Percentiles rank a stretch among this genome's conserved stretches.
Evolutionary conservation across 228 moss, liverwort and hornwort genomes (phyloP).

Genomic region (Sphagnum magellanicum): DNA sequence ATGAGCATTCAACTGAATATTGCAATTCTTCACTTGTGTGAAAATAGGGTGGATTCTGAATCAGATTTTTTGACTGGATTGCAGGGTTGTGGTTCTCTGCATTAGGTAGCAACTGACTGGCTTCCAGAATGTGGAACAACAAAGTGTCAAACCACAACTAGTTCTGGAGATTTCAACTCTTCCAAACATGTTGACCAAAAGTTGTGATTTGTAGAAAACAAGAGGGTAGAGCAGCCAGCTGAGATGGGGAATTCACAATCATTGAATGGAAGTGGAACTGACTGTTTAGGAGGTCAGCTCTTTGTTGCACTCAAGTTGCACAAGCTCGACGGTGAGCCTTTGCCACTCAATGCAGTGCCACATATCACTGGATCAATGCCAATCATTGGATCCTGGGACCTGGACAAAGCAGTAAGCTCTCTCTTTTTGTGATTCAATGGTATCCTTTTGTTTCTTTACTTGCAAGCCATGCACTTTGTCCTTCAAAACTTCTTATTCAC

Average conservation of each 20-base stretch:
- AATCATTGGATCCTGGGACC: slow-evolving; percentile 73
- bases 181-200: too few relatives aligned
- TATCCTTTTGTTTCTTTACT: background rate
- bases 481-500: background rate
- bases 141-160: too few relatives aligned
- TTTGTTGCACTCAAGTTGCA: slow-evolving; percentile 75
- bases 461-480: slow-evolving; percentile 1
- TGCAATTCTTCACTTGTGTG: too few relatives aligned
- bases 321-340: slow-evolving; percentile 54
- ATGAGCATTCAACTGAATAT: too few relatives aligned
- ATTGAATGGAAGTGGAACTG: slow-evolving; percentile 26
- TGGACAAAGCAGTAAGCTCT: slow-evolving; percentile 61
- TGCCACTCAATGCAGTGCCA: slow-evolving; percentile 61
- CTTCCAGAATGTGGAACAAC: too few relatives aligned
- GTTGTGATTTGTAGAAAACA: too few relatives aligned
- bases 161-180: too few relatives aligned
- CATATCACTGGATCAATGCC: slow-evolving; percentile 75
- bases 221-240: too few relatives aligned
- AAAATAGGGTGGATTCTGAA: too few relatives aligned
- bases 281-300: slow-evolving; percentile 48
- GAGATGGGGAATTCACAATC: slow-evolving; percentile 33
- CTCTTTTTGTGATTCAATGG: background rate
- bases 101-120: too few relatives aligned
- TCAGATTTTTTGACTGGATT: too few relatives aligned
- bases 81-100: too few relatives aligned